phyloP scores from a whole-genome alignment of 805 yeast species.

The Kuraishia ogatae region DNA sequence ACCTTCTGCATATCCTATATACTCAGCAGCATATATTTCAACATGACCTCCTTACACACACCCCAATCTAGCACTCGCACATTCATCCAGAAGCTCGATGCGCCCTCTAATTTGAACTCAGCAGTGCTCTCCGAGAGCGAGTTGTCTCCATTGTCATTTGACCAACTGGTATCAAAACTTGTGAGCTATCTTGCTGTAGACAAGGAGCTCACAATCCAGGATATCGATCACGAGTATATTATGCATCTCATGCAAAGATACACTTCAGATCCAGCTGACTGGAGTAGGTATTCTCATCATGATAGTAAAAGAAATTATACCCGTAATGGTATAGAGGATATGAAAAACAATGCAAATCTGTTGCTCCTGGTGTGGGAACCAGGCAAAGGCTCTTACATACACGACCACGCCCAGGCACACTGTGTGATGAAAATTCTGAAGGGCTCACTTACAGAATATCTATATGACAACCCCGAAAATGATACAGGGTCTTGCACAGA shows the following conservation, averaged over 20 bases:
- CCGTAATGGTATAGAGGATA: constrained; percentile 66
- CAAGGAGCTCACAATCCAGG: constrained; percentile 15
- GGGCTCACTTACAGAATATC: constrained; percentile 49
- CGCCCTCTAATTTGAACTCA: not conserved
- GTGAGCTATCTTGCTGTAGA: not conserved
- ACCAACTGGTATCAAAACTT: not conserved
- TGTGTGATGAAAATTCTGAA: constrained; percentile 64
- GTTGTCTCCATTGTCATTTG: not conserved
- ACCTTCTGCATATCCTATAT: not conserved
- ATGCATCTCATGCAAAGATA: constrained; percentile 38
- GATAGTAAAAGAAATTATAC: constrained; percentile 46
- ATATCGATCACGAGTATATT: constrained; percentile 43
- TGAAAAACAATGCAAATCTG: constrained; percentile 64
- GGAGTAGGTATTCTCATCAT: constrained; percentile 48
- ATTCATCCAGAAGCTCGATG: not conserved
- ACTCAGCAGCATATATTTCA: not conserved
- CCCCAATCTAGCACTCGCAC: not conserved
- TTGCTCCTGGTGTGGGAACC: constrained; percentile 67
- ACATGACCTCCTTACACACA: not conserved
- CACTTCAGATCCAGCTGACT: constrained; percentile 38
- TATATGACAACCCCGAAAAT: constrained; percentile 39
- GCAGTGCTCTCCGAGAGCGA: not conserved
- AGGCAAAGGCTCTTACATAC: constrained; percentile 52
- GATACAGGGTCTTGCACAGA: constrained; percentile 2
- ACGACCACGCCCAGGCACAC: constrained; percentile 72